Evolutionary conservation across 225 moss, liverwort and hornwort species (phyloP), one percentile per base, ranked within the genome.

Genomic region (Physcomitrellopsis africana): DNA sequence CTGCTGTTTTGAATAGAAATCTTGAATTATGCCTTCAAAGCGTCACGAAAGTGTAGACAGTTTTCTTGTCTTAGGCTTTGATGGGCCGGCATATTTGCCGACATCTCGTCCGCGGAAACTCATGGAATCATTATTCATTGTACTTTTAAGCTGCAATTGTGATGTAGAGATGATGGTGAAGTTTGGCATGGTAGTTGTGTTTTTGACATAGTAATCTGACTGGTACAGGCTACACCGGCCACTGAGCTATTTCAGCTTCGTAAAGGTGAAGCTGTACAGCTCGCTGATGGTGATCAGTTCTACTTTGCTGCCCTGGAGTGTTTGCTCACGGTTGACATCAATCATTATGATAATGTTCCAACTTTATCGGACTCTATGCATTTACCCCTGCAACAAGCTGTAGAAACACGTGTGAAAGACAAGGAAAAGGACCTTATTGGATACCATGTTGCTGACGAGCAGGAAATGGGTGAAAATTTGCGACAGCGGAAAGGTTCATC

Each of bases 231-330:
- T 51, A 83, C 83, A 12, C 81, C 91, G 68, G 76, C 74, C 76
- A 22, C 73, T 11, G 80, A 79, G 32, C 88, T 91, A 55, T 84
- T 88, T 75, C 69, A 72, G 70, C 79, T 93, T 54, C 89, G 53
- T 70, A 90, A 71, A 85, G 88, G 93, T 49, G 84, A 91, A 74
- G 63, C 72, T 19, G 81, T 91, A 86, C 74, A 86, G 61, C 88
- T 93, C 55, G 67, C 79, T 12, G 70, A 90, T 68, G 93, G 93
- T 32, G 93, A 93, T 65, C 80, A 81, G 49, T 90, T 93, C 72
- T 93, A 84, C 82, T 86, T 90, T 44, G 85, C 80, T 60, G 89
- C 83, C 43, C 80, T 78, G 81, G 93, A 93, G 67, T 93, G 91
- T 79, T 85, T 91, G 49, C 80, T 93, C 23, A 91, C 89, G 46